phyloP scores from a whole-genome alignment of 805 yeast species.

The Komagataella pseudopastoris region DNA sequence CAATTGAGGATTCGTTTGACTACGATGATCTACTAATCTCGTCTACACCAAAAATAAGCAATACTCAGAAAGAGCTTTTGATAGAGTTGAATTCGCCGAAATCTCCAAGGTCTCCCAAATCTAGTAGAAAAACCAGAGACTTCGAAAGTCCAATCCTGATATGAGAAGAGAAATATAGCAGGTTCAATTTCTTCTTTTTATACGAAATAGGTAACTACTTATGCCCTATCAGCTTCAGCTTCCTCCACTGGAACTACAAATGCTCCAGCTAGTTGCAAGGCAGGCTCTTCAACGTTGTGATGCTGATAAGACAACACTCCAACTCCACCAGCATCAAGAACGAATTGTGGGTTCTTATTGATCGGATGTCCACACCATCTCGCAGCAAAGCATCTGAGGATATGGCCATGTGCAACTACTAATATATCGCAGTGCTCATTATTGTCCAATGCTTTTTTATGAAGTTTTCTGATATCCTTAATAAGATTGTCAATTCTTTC shows the following conservation, averaged over 20 bases:
- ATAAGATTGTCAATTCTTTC: slow-evolving; percentile 63
- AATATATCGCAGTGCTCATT: slow-evolving; percentile 56
- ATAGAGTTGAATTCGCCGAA: not conserved
- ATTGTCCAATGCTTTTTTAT: slow-evolving; percentile 34
- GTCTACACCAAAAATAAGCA: not conserved
- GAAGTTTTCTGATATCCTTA: slow-evolving; percentile 46
- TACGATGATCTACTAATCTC: not conserved
- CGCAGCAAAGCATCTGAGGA: slow-evolving; percentile 78
- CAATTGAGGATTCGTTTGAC: not conserved
- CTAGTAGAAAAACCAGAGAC: not conserved
- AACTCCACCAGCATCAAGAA: slow-evolving; percentile 91
- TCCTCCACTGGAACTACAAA: slow-evolving; percentile 62
- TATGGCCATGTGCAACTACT: slow-evolving; percentile 90
- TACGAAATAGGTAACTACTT: not conserved
- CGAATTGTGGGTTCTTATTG: slow-evolving; percentile 57
- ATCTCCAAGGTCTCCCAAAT: not conserved
- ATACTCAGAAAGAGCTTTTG: not conserved
- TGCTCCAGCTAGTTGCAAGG: slow-evolving; percentile 73
- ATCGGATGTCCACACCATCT: slow-evolving; percentile 67
- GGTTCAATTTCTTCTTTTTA: not conserved
- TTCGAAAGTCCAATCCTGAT: not conserved
- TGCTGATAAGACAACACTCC: slow-evolving; percentile 90
- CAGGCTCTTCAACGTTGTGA: slow-evolving; percentile 75
- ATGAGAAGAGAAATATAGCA: not conserved
- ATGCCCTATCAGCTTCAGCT: slow-evolving; percentile 17